A percentile compares a stretch with the other conserved stretches of the same genome.
Conservation (phyloP, 768 basidiomycete genomes). For the button mushroom (Agaricus bisporus) region DNA sequence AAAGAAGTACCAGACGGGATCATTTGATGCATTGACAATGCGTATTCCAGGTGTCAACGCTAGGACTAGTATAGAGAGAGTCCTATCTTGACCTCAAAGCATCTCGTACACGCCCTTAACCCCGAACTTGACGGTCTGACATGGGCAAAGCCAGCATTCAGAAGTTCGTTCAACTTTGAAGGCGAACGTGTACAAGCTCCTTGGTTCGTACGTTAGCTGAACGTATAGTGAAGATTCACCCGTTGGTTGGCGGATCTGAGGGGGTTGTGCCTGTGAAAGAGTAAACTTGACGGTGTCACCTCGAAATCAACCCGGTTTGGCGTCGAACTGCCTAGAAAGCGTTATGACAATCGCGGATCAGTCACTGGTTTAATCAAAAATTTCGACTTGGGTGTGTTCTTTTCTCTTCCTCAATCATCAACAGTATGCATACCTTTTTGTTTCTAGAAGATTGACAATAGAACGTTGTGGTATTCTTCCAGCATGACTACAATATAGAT, state of each 20-base stretch:
- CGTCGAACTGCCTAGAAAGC: not conserved
- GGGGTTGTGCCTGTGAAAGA: not conserved
- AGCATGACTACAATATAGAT: too few relatives aligned
- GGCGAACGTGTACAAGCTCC: too few relatives aligned
- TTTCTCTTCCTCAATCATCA: not conserved
- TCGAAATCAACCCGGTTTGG: not conserved
- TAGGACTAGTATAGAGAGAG: not conserved
- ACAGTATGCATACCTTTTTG: too few relatives aligned
- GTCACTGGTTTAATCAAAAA: not conserved
- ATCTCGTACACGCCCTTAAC: not conserved
- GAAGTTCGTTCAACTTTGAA: too few relatives aligned
- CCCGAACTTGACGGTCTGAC: not conserved
- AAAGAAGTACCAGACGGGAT: not conserved
- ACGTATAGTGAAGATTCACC: not conserved
- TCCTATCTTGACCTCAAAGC: not conserved
- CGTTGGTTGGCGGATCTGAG: not conserved
- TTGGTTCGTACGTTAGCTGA: too few relatives aligned
- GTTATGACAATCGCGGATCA: not conserved
- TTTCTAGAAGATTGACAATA: too few relatives aligned
- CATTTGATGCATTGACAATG: not conserved
- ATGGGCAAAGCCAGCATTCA: not conserved
- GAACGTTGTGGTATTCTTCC: too few relatives aligned
- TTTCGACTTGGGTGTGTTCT: not conserved
- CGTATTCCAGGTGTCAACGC: not conserved
- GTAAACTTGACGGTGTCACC: not conserved